A percentile compares a stretch with the other conserved stretches of the same genome.
phyloP scores from a whole-genome alignment of 192 early-diverging fungal species.

The Podochytrium sp. region DNA sequence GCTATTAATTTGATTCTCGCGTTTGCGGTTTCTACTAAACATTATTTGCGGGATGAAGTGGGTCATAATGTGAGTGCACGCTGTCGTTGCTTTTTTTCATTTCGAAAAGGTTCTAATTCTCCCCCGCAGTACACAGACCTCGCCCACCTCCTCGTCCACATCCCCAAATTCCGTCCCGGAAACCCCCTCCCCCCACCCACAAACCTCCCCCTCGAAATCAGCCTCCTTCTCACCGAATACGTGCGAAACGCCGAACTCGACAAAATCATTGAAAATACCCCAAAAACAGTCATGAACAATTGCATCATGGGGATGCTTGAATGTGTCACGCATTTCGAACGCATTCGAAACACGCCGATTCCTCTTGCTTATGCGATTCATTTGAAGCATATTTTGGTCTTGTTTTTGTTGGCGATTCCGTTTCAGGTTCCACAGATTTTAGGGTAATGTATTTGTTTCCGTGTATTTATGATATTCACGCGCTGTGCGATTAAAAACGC shows the following conservation, averaged over 20 bases:
- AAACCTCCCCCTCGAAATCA: conserved; percentile 22
- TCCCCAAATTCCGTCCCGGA: conserved; percentile 61
- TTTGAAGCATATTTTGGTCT: conserved; percentile 66
- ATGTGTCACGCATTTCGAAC: conserved; percentile 66
- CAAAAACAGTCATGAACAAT: conserved; percentile 38
- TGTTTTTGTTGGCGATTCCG: conserved; percentile 65
- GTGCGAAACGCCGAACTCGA: conserved; percentile 8
- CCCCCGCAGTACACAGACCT: conserved; percentile 68
- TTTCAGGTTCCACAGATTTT: conserved; percentile 60
- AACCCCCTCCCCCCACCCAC: background rate
- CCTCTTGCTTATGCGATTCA: conserved; percentile 73
- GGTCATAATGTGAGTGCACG: conserved; percentile 39
- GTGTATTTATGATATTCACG: background rate
- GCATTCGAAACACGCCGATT: conserved; percentile 71
- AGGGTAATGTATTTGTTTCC: conserved; percentile 28
- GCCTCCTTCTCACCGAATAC: conserved; percentile 19
- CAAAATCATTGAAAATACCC: conserved; percentile 39
- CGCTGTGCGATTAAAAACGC: too few relatives aligned
- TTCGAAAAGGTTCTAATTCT: background rate
- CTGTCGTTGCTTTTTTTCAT: background rate
- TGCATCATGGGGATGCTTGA: conserved; percentile 53
- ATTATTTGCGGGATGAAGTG: conserved; percentile 79
- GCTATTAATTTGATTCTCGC: conserved; percentile 79
- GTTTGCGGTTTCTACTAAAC: conserved; percentile 79
- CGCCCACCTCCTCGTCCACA: conserved; percentile 64